phyloP scores from a whole-genome alignment of 768 basidiomycete species.

The Terana coerulea region DNA sequence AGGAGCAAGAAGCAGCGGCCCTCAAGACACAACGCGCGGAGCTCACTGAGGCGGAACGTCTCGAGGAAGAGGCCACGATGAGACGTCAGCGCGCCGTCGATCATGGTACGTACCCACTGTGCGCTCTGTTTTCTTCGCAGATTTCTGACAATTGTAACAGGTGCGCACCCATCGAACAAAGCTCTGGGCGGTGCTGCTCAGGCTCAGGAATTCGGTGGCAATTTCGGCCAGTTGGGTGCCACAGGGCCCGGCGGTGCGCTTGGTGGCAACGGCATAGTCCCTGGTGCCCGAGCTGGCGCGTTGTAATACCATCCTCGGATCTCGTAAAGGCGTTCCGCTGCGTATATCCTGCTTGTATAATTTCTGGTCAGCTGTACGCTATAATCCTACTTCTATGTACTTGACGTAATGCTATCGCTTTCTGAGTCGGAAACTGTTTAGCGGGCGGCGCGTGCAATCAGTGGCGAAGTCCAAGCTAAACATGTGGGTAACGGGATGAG shows the following conservation, averaged over 20 bases:
- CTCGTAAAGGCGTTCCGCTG: not conserved
- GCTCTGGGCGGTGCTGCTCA: slow-evolving; percentile 25
- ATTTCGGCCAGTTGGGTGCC: slow-evolving; percentile 8
- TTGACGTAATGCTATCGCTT: not conserved
- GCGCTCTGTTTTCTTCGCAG: not conserved
- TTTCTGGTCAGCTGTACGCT: not conserved
- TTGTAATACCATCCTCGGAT: too few relatives aligned
- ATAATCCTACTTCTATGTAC: not conserved
- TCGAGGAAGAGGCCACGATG: slow-evolving; percentile 46
- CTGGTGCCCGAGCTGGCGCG: not conserved
- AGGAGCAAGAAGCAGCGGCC: slow-evolving; percentile 48
- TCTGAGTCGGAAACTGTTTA: too few relatives aligned
- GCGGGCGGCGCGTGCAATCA: too few relatives aligned
- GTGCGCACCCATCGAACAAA: slow-evolving; percentile 31
- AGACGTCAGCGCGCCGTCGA: slow-evolving; percentile 50
- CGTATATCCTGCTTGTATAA: not conserved
- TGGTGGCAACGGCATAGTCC: not conserved
- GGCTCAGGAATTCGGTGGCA: slow-evolving; percentile 3
- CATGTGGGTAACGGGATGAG: too few relatives aligned
- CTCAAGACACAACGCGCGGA: slow-evolving; percentile 44
- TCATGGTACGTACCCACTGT: slow-evolving; percentile 41
- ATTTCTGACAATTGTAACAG: slow-evolving; percentile 12
- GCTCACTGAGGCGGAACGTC: slow-evolving; percentile 49
- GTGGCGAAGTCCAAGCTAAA: too few relatives aligned
- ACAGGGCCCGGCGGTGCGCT: slow-evolving; percentile 2